Evolutionary conservation across 1,284 basidiomycete species (phyloP).

Genomic region (Ganoderma boninense): DNA sequence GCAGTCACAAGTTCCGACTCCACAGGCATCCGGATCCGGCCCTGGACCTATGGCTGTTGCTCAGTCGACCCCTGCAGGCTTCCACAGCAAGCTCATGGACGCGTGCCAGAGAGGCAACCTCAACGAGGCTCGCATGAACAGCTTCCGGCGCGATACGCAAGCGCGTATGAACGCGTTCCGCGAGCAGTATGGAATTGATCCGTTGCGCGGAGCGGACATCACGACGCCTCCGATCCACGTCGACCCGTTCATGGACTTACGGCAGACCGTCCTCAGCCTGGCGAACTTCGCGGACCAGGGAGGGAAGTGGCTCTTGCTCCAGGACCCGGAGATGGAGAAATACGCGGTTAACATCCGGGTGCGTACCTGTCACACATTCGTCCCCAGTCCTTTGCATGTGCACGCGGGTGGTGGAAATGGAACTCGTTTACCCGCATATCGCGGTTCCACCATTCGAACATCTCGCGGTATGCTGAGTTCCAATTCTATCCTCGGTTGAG

Average conservation of each 20-base stretch:
- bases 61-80: neutral
- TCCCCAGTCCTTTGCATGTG: neutral
- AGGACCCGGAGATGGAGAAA: constrained; percentile 34
- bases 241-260: constrained; percentile 46
- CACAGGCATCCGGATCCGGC: neutral
- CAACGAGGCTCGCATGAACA: constrained; percentile 16
- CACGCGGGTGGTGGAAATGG: neutral
- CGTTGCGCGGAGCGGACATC: neutral
- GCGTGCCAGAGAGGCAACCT: constrained; percentile 25
- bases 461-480: neutral
- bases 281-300: constrained; percentile 41
- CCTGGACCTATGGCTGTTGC: neutral
- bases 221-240: constrained; percentile 25
- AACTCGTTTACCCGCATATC: neutral
- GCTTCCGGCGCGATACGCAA: neutral
- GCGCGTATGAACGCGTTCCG: neutral
- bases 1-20: neutral
- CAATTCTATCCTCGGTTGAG: neutral
- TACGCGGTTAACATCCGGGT: constrained; percentile 44
- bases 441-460: too few relatives aligned
- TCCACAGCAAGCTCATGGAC: constrained; percentile 3
- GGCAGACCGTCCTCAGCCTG: constrained; percentile 44
- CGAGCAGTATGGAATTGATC: neutral
- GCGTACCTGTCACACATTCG: constrained; percentile 19
- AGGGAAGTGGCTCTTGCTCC: constrained; percentile 30